These are phyloP conservation scores for Pestalotiopsis fici DNA, from an alignment of 2,329 filamentous ascomycete genomes.

Conservation along the genomic window DNA sequence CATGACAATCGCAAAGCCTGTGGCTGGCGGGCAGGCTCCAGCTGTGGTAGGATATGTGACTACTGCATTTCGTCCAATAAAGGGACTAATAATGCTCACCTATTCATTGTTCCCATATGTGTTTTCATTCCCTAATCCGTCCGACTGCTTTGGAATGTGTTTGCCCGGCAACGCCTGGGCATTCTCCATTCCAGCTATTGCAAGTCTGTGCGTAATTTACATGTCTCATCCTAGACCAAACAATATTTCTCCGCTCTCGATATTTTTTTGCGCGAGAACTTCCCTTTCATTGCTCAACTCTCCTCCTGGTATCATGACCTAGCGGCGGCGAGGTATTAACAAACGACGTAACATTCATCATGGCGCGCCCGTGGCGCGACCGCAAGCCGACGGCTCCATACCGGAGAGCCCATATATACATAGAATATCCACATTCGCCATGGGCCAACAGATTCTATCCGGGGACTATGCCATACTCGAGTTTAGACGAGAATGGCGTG, in stretches of 20 bases:
- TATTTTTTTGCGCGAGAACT: not conserved
- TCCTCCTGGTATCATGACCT: not conserved
- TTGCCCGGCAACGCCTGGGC: not conserved
- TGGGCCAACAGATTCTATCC: constrained; percentile 9
- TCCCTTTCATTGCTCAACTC: not conserved
- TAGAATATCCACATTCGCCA: not conserved
- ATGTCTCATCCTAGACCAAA: not conserved
- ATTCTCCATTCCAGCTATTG: not conserved
- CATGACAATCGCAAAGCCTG: no score
- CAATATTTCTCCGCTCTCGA: not conserved
- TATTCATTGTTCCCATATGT: no score
- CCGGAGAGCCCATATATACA: not conserved
- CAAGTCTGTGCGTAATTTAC: not conserved
- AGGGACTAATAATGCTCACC: no score
- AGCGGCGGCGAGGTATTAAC: not conserved
- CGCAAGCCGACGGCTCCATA: not conserved
- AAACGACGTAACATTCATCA: not conserved
- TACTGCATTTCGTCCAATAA: no score
- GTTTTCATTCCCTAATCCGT: no score
- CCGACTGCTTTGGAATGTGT: not conserved
- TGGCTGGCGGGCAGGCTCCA: no score
- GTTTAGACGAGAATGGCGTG: not conserved
- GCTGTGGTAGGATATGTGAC: no score
- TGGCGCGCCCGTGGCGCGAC: not conserved
- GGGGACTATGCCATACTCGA: not conserved